A percentile compares a stretch with the other conserved stretches of the same genome.
phyloP scores from a whole-genome alignment of 257 asterid genomes.

The Solanum lignicaule region DNA sequence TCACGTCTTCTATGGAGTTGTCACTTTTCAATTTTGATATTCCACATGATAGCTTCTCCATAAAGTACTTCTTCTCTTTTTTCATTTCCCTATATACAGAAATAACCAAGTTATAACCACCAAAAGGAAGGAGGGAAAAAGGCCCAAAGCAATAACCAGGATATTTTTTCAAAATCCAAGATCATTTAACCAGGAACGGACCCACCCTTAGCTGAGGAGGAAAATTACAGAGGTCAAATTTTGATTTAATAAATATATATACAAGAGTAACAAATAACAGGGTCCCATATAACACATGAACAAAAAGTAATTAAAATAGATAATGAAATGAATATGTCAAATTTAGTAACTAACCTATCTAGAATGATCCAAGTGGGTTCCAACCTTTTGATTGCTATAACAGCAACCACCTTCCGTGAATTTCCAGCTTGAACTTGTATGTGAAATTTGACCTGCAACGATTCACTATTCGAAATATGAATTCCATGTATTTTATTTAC shows the following conservation, averaged over 20 bases:
- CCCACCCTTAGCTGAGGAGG: background rate
- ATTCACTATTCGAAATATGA: background rate
- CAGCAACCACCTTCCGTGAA: slow-evolving; percentile 37
- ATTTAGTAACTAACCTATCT: slow-evolving; percentile 30
- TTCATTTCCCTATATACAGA: slow-evolving; percentile 47
- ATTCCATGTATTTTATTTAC: background rate
- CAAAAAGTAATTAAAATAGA: background rate
- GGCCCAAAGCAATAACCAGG: too few relatives aligned
- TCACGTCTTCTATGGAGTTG: slow-evolving; percentile 22
- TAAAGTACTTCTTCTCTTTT: slow-evolving; percentile 48
- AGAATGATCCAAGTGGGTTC: slow-evolving; percentile 52
- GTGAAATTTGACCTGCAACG: slow-evolving; percentile 25
- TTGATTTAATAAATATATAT: too few relatives aligned
- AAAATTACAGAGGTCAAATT: too few relatives aligned
- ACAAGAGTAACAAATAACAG: background rate
- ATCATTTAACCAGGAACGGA: too few relatives aligned
- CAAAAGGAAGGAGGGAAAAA: too few relatives aligned
- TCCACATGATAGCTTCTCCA: slow-evolving; percentile 52
- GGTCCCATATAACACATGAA: background rate
- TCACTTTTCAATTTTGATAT: slow-evolving; percentile 45
- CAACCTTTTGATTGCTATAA: slow-evolving; percentile 27
- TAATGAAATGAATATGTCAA: background rate
- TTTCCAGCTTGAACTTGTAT: slow-evolving; percentile 38
- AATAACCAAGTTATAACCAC: background rate
- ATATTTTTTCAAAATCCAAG: too few relatives aligned